Evolutionary conservation across 345 rosid genomes (phyloP).

Genomic region (Salix viminalis): DNA sequence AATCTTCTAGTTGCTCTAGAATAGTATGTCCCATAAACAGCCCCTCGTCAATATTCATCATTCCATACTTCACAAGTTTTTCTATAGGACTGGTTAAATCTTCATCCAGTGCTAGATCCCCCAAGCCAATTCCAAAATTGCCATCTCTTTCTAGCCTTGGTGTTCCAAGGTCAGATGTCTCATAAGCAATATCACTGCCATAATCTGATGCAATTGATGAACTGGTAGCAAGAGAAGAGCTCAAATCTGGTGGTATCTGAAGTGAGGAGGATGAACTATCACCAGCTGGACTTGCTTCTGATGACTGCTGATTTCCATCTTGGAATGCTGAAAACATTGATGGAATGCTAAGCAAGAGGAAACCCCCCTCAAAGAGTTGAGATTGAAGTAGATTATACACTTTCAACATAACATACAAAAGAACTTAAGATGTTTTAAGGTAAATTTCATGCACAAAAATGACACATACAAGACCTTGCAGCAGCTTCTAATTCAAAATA

Average conservation of each 20-base stretch:
- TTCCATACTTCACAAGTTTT: conserved; percentile 75
- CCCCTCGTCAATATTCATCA: conserved; percentile 95
- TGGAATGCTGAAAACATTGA: conserved; percentile 70
- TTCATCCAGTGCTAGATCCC: conserved; percentile 69
- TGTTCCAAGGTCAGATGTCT: conserved; percentile 85
- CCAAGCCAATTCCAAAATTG: conserved; percentile 62
- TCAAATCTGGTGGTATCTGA: conserved; percentile 44
- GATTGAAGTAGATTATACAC: neutral
- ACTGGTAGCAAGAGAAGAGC: conserved; percentile 47
- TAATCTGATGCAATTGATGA: conserved; percentile 80
- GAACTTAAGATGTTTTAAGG: conserved; percentile 10
- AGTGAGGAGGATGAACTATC: conserved; percentile 40
- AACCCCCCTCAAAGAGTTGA: neutral
- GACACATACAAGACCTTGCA: conserved; percentile 87
- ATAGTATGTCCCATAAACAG: conserved; percentile 90
- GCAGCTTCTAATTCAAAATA: conserved; percentile 99
- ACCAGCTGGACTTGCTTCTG: conserved; percentile 45
- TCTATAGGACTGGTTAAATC: conserved; percentile 78
- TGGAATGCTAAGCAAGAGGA: conserved; percentile 1
- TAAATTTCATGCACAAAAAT: conserved; percentile 20
- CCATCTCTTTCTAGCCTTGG: conserved; percentile 64
- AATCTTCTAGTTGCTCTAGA: conserved; percentile 85
- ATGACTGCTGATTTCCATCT: conserved; percentile 54
- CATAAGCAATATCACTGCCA: conserved; percentile 94
- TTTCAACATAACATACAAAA: neutral